Conservation (phyloP, 768 basidiomycete genomes). For the Suillus decipiens region DNA sequence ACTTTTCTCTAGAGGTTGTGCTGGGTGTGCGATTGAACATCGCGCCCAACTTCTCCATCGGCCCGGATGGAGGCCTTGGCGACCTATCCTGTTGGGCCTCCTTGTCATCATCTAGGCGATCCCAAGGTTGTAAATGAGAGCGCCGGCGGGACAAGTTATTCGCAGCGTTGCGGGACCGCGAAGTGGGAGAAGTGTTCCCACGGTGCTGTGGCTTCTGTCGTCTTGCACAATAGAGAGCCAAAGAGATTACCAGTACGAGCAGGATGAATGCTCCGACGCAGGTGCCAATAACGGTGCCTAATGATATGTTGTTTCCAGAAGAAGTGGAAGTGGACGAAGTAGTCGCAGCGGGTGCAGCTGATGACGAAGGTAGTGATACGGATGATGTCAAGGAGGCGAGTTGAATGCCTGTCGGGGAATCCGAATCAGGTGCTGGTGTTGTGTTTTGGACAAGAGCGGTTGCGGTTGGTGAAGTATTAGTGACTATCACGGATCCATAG, state of each 20-base stretch:
- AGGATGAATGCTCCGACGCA: conserved; percentile 61
- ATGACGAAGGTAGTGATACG: not conserved
- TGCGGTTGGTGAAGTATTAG: conserved; percentile 27
- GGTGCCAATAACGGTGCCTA: conserved; percentile 59
- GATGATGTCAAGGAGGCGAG: conserved; percentile 13
- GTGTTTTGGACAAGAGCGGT: conserved; percentile 27
- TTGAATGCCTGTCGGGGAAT: conserved; percentile 15
- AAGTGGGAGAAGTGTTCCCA: conserved; percentile 21
- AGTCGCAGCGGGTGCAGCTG: conserved; percentile 17
- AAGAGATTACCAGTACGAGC: conserved; percentile 49
- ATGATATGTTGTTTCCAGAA: conserved; percentile 25
- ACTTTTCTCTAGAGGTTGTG: conserved; percentile 50
- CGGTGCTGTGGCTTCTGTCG: conserved; percentile 27
- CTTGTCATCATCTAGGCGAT: conserved; percentile 50
- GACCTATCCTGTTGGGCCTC: conserved; percentile 50
- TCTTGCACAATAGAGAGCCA: conserved; percentile 57
- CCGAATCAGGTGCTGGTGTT: not conserved
- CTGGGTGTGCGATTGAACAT: conserved; percentile 67
- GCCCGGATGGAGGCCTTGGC: conserved; percentile 35
- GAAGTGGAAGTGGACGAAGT: conserved; percentile 14
- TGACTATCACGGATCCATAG: conserved; percentile 28
- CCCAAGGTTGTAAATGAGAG: conserved; percentile 51
- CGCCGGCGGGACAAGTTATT: conserved; percentile 48
- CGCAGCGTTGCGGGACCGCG: conserved; percentile 41
- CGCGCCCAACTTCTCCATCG: conserved; percentile 58